These are phyloP conservation scores for Eustoma russellianum DNA, from an alignment of 257 asterid species.

Conservation along the genomic window DNA sequence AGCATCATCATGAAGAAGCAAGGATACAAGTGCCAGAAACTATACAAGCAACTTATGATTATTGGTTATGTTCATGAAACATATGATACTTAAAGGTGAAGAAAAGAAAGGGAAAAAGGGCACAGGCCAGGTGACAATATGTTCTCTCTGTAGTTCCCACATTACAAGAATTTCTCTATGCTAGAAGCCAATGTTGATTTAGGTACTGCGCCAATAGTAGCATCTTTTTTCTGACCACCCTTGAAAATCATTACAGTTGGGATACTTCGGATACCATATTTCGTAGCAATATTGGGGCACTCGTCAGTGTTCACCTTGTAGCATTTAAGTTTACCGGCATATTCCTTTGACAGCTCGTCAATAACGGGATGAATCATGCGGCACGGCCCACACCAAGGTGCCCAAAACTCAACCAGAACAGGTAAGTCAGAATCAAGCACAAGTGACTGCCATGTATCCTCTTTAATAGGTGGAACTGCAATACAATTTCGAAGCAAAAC, in stretches of 20 bases:
- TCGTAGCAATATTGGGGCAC: constrained; percentile 61
- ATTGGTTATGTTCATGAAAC: constrained; percentile 18
- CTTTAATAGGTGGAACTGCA: constrained; percentile 58
- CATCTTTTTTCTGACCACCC: constrained; percentile 83
- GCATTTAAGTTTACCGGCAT: constrained; percentile 67
- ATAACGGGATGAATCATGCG: constrained; percentile 84
- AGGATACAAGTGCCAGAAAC: constrained; percentile 24
- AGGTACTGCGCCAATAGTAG: constrained; percentile 88
- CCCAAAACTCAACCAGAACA: constrained; percentile 93
- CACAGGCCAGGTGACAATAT: not conserved
- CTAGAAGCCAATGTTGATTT: constrained; percentile 53
- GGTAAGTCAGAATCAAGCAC: constrained; percentile 51
- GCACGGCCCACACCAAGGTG: constrained; percentile 99
- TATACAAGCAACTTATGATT: constrained; percentile 47
- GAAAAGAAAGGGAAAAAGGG: constrained; percentile 9
- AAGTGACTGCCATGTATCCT: constrained; percentile 45
- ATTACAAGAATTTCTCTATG: constrained; percentile 76
- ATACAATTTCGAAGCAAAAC: constrained; percentile 15
- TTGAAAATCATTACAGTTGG: constrained; percentile 84
- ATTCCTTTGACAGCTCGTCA: constrained; percentile 68
- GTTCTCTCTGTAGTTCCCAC: constrained; percentile 13
- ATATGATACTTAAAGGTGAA: constrained; percentile 11
- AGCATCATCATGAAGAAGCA: no score
- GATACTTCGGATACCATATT: constrained; percentile 85
- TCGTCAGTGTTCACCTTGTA: constrained; percentile 89